A percentile compares a stretch with the other conserved stretches of the same genome.
Conservation (phyloP, 208 protist species). For the Leishmania braziliensis region DNA sequence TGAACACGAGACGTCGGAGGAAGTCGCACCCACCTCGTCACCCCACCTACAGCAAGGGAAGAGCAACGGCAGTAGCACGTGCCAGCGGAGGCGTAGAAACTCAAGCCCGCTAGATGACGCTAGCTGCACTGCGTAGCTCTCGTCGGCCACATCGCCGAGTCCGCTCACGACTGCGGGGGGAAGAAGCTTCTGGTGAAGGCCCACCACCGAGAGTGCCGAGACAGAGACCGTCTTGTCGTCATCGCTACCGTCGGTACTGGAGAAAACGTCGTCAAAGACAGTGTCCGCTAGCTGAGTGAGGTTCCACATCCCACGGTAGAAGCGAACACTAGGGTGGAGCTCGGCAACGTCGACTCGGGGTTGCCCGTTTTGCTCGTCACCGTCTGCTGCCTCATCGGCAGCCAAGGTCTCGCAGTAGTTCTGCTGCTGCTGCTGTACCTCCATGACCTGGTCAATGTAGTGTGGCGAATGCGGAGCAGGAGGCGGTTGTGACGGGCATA, state of each 20-base stretch:
- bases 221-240: background rate
- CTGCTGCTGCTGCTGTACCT: slow-evolving; percentile 3
- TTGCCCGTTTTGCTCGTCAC: background rate
- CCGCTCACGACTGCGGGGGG: slow-evolving; percentile 43
- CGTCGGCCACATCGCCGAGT: slow-evolving; percentile 41
- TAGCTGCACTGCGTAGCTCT: slow-evolving; percentile 67
- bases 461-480: background rate
- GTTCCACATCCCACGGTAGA: slow-evolving; percentile 58
- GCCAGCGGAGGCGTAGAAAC: slow-evolving; percentile 71
- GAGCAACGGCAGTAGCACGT: slow-evolving; percentile 57
- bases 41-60: slow-evolving; percentile 40
- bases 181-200: slow-evolving; percentile 73
- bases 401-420: background rate
- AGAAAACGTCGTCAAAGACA: background rate
- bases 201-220: slow-evolving; percentile 47
- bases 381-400: background rate
- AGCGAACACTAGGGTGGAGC: slow-evolving; percentile 57
- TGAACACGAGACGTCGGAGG: background rate
- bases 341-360: background rate
- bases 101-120: slow-evolving; percentile 65
- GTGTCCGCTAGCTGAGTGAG: slow-evolving; percentile 19
- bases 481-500: background rate
- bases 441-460: background rate
- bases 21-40: background rate
- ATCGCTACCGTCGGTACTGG: background rate